phyloP scores from a whole-genome alignment of 2,329 filamentous ascomycete species.

The Capronia americana region DNA sequence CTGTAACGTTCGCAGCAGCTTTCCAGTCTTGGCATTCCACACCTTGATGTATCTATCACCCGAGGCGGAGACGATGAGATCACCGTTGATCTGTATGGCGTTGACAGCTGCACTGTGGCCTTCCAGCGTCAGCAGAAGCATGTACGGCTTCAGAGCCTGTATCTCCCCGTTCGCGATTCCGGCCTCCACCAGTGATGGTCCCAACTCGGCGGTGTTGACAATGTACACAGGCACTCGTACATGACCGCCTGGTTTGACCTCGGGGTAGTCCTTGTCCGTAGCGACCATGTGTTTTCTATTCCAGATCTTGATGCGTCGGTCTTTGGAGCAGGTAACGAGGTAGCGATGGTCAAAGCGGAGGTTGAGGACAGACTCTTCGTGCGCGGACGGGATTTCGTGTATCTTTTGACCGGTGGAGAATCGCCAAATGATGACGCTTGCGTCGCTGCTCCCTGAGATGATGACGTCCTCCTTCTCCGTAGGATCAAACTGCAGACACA shows the following conservation, averaged over 20 bases:
- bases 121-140: constrained; percentile 76
- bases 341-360: constrained; percentile 90
- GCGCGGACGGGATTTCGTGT: constrained; percentile 76
- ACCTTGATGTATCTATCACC: constrained; percentile 93
- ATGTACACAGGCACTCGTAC: constrained; percentile 60
- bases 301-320: constrained; percentile 96
- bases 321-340: constrained; percentile 95
- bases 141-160: constrained; percentile 67
- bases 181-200: constrained; percentile 52
- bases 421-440: constrained; percentile 85
- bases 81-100: constrained; percentile 85
- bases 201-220: constrained; percentile 54
- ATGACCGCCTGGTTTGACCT: constrained; percentile 40
- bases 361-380: constrained; percentile 90
- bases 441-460: constrained; percentile 94
- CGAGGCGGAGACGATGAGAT: constrained; percentile 91
- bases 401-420: constrained; percentile 89
- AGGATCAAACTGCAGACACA: constrained; percentile 95
- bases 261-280: constrained; percentile 53
- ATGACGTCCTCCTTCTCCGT: constrained; percentile 86
- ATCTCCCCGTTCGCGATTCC: constrained; percentile 51
- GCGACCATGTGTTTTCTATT: constrained; percentile 73
- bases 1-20: constrained; percentile 76
- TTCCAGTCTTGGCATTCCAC: constrained; percentile 85
- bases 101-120: constrained; percentile 94